phyloP scores from a whole-genome alignment of 2,329 filamentous ascomycete genomes.

The Xylariaceae sp. region DNA sequence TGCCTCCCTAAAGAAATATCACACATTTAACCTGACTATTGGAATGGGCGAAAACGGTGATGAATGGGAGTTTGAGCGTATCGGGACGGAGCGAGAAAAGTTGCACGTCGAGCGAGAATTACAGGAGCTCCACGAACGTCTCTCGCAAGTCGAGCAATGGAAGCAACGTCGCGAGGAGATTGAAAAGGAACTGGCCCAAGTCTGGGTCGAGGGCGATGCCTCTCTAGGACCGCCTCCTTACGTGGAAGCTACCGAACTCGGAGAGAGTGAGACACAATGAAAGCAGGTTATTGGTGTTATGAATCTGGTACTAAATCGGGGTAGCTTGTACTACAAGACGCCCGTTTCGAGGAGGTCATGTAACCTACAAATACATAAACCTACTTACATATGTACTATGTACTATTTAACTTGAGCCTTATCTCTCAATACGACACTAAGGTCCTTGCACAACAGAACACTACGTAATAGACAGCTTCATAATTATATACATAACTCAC shows the following conservation, averaged over 20 bases:
- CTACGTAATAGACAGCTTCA: not conserved
- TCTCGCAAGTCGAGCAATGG: constrained; percentile 84
- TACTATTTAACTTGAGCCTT: no score
- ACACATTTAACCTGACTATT: constrained; percentile 86
- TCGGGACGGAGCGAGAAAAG: constrained; percentile 92
- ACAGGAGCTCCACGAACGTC: constrained; percentile 76
- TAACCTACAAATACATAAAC: not conserved
- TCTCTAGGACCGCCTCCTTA: constrained; percentile 52
- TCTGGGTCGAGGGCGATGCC: constrained; percentile 59
- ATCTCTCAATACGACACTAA: no score
- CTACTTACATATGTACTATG: not conserved
- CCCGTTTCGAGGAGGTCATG: not conserved
- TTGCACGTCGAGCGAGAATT: constrained; percentile 91
- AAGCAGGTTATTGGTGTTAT: not conserved
- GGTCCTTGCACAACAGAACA: not conserved
- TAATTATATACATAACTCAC: not conserved
- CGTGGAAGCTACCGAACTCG: constrained; percentile 26
- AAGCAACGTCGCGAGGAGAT: constrained; percentile 78
- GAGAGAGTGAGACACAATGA: constrained; percentile 14
- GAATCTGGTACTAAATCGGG: not conserved
- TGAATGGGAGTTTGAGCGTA: constrained; percentile 90
- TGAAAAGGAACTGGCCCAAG: constrained; percentile 73
- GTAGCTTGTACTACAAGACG: not conserved
- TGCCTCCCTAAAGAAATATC: constrained; percentile 92
- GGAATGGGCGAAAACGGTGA: constrained; percentile 80